Evolutionary conservation across 2,329 filamentous ascomycete species (phyloP).

Genomic region (Exophiala spinifera): DNA sequence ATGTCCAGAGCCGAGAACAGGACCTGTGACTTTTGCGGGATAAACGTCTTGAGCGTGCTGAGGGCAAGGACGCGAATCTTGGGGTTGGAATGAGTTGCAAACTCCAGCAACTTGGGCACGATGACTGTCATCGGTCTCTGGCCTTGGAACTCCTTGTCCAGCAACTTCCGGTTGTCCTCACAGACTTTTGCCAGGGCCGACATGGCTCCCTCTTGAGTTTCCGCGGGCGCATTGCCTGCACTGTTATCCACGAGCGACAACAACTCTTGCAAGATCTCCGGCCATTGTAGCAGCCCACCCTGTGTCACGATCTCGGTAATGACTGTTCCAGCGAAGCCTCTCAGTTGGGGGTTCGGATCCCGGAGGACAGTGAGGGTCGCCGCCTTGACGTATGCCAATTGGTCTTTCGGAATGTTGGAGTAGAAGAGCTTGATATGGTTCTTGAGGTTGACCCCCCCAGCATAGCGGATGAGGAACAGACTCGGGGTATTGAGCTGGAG

Average conservation of each 20-base stretch:
- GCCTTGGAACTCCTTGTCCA: conserved; percentile 84
- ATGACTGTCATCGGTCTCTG: conserved; percentile 84
- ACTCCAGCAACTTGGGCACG: conserved; percentile 84
- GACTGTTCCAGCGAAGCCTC: conserved; percentile 86
- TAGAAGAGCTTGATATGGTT: conserved; percentile 79
- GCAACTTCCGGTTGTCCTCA: conserved; percentile 84
- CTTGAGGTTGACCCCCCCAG: conserved; percentile 91
- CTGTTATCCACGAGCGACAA: conserved; percentile 73
- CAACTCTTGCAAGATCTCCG: conserved; percentile 80
- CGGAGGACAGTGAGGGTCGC: conserved; percentile 75
- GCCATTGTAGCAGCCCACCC: conserved; percentile 86
- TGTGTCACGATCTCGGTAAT: conserved; percentile 86
- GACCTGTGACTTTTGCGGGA: conserved; percentile 77
- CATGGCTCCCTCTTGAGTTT: conserved; percentile 90
- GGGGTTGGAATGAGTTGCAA: conserved; percentile 70
- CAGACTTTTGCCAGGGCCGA: conserved; percentile 90
- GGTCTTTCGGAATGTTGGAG: conserved; percentile 70
- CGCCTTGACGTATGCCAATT: conserved; percentile 73
- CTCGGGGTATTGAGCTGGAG: conserved; percentile 57
- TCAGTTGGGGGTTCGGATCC: conserved; percentile 77
- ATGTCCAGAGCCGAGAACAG: conserved; percentile 76
- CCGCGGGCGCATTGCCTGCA: conserved; percentile 62
- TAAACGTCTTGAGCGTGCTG: conserved; percentile 85
- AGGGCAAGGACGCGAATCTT: conserved; percentile 79
- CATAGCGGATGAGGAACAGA: conserved; percentile 75